Evolutionary conservation across 2,329 filamentous ascomycete species (phyloP), one percentile per base, ranked within the genome.

Genomic region (Aspergillus sp.): DNA sequence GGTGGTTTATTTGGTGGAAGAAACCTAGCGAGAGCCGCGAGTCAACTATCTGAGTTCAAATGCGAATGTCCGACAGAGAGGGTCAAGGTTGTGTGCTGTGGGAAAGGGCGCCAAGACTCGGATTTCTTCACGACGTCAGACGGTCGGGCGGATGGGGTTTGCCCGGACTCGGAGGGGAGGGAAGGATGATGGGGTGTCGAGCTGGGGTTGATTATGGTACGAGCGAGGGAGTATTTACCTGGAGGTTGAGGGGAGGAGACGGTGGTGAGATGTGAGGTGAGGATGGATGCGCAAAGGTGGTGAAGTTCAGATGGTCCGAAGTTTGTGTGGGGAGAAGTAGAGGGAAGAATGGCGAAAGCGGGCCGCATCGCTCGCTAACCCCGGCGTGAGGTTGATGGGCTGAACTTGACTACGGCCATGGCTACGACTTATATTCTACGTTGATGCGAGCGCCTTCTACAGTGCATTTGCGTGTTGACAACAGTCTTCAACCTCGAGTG

Each of bases 1-100:
- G 73, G 68, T 72, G 30, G 53, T 60, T 54, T 48, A 62, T 66
- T 66, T 61, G 55, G 55, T 12, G n/a, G n/a, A 15, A 20, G 53
- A 51, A 64, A 60, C 57, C 61, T 62, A 58, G 45, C 22, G 53
- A 44, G 41, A 41, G 34, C 48, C 48, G 47, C 45, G 12, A 54
- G 63, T 66, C 55, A 66, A 58, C 53, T 50, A 60, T 39, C 51
- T 53, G 55, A 61, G 58, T 30, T 48, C 52, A 56, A 61, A 56
- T 36, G 48, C 54, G 55, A 47, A 44, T 51, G 48, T 59, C 50
- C 58, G 61, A 15, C 20, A 55, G 56, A 57, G 49, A 41, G 36
- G 56, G 43, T 56, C 45, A 49, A 20, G 24, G 17, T 45, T 48
- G 48, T 63, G 54, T 63, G 62, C 26, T 58, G 62, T 41, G 38